A percentile compares a stretch with the other conserved stretches of the same genome.
phyloP scores from a whole-genome alignment of 192 early-diverging fungal species.

The Glomus cerebriforme region DNA sequence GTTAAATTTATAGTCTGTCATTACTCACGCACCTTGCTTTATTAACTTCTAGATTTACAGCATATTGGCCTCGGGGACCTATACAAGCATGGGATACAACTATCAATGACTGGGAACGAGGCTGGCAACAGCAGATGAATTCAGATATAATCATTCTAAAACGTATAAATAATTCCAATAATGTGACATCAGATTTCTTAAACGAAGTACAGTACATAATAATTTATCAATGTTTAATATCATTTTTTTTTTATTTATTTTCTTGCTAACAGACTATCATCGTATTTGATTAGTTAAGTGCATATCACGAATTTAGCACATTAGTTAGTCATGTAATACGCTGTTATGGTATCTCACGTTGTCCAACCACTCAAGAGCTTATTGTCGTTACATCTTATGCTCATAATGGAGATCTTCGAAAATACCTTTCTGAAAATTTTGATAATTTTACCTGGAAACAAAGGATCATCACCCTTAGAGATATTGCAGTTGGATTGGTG shows the following conservation, averaged over 20 bases:
- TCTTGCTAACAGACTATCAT: neutral
- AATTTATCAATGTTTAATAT: neutral
- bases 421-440: constrained; percentile 7
- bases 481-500: neutral
- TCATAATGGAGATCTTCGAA: constrained; percentile 1
- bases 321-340: neutral
- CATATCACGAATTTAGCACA: neutral
- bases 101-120: neutral
- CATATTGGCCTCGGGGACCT: neutral
- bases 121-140: neutral
- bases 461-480: neutral
- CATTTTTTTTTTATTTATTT: neutral
- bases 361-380: neutral
- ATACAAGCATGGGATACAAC: neutral
- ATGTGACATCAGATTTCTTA: neutral
- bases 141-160: neutral
- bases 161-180: constrained; percentile 6
- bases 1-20: neutral
- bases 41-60: neutral
- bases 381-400: constrained; percentile 9
- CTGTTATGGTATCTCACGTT: neutral
- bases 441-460: neutral
- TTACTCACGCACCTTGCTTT: neutral
- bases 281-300: neutral
- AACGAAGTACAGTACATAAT: neutral